Conservation (phyloP, 208 protist genomes). For the Trichomonas tenax region DNA sequence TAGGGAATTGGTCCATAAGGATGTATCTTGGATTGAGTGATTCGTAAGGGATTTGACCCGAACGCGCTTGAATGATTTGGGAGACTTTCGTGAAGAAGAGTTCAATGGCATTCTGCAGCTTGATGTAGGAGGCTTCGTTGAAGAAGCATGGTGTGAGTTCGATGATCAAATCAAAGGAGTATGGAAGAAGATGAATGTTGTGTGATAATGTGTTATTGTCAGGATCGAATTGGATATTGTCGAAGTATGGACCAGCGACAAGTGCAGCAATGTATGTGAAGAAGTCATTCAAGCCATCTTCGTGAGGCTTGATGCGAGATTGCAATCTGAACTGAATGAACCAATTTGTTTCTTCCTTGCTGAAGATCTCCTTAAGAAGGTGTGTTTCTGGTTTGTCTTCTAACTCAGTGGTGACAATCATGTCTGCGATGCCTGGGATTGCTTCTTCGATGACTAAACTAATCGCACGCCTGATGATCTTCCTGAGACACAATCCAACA, state of each 20-base stretch:
- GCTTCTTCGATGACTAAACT: neutral
- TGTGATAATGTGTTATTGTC: neutral
- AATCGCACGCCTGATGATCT: neutral
- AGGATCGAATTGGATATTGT: neutral
- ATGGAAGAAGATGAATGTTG: neutral
- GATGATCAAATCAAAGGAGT: neutral
- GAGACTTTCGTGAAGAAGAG: neutral
- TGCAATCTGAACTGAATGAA: neutral
- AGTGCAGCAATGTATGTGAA: neutral
- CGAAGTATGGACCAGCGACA: neutral
- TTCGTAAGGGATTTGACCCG: neutral
- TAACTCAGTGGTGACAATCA: neutral
- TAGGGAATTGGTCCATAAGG: neutral
- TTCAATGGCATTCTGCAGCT: neutral
- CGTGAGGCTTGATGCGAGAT: too few relatives aligned
- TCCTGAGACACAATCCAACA: neutral
- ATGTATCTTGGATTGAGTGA: neutral
- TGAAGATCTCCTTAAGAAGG: neutral
- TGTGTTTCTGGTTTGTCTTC: neutral
- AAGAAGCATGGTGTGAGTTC: neutral
- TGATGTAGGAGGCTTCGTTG: neutral
- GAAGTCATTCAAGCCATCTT: neutral
- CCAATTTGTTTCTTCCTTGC: neutral
- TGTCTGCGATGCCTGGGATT: neutral
- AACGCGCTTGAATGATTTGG: neutral